These are phyloP conservation scores for Ceratocystis alfenasii DNA, from an alignment of 2,329 filamentous ascomycete species.

Conservation along the genomic window DNA sequence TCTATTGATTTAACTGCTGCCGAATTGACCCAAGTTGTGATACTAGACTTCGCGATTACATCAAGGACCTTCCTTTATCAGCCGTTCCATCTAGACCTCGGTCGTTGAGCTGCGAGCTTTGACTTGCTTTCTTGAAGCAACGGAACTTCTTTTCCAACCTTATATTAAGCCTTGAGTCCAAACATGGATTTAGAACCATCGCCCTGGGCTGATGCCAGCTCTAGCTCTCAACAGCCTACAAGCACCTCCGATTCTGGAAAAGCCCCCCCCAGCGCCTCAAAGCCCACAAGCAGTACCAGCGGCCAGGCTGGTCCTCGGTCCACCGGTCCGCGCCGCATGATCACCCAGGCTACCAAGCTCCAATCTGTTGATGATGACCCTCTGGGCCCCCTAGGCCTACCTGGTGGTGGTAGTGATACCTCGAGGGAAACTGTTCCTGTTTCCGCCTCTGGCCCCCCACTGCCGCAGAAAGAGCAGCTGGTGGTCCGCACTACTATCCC, in stretches of 20 bases:
- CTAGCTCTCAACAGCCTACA: constrained; percentile 27
- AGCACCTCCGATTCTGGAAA: constrained; percentile 27
- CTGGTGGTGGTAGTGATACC: constrained; percentile 36
- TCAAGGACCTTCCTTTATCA: background rate
- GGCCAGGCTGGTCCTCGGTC: constrained; percentile 22
- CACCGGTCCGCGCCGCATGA: constrained; percentile 46
- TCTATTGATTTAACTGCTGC: background rate
- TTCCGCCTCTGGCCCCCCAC: constrained; percentile 47
- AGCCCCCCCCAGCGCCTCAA: constrained; percentile 24
- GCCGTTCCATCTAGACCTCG: background rate
- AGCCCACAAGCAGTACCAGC: constrained; percentile 27
- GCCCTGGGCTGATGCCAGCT: constrained; percentile 41
- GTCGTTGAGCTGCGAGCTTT: background rate
- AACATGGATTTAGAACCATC: constrained; percentile 42
- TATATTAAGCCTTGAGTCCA: constrained; percentile 13
- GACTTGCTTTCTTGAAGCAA: background rate
- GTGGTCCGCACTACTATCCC: constrained; percentile 48
- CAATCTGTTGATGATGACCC: constrained; percentile 61
- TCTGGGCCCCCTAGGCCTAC: constrained; percentile 62
- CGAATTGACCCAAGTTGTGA: background rate
- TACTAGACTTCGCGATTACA: background rate
- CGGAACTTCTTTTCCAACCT: background rate
- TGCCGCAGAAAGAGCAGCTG: constrained; percentile 55
- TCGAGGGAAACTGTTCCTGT: constrained; percentile 28
- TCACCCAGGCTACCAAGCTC: constrained; percentile 64